Evolutionary conservation across 352 stramenopile species (phyloP).

Genomic region (Phytophthora brassicae): DNA sequence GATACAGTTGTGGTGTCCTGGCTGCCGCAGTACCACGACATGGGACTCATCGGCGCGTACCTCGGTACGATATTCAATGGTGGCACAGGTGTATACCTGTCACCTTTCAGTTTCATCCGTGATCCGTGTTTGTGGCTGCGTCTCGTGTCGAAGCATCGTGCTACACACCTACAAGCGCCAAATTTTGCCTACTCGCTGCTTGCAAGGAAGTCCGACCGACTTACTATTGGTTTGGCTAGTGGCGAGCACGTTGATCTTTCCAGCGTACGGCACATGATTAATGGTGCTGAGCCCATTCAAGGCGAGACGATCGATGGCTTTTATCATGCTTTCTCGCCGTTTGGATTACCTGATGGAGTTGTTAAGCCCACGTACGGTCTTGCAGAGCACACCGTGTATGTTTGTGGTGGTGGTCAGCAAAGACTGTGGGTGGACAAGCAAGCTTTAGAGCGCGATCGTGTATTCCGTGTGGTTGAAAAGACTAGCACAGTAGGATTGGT

Average conservation of each 20-base stretch:
- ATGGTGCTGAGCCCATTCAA: slow-evolving; percentile 97
- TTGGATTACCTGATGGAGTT: slow-evolving; percentile 82
- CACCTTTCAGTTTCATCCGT: slow-evolving; percentile 97
- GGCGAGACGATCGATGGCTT: slow-evolving; percentile 87
- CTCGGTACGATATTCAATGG: slow-evolving; percentile 82
- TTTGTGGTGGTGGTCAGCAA: slow-evolving; percentile 92
- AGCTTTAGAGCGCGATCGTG: slow-evolving; percentile 83
- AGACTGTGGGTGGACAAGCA: slow-evolving; percentile 90
- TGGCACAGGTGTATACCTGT: slow-evolving; percentile 96
- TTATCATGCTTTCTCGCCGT: slow-evolving; percentile 86
- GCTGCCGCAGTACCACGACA: slow-evolving; percentile 99
- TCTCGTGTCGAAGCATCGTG: slow-evolving; percentile 83
- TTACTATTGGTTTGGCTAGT: slow-evolving; percentile 27
- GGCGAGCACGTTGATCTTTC: slow-evolving; percentile 86
- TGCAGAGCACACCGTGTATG: slow-evolving; percentile 99
- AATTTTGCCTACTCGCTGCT: slow-evolving; percentile 99
- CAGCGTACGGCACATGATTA: slow-evolving; percentile 96
- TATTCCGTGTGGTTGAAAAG: slow-evolving; percentile 46
- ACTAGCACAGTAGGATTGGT: slow-evolving; percentile 4
- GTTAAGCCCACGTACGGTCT: slow-evolving; percentile 99
- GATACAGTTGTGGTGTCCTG: slow-evolving; percentile 97
- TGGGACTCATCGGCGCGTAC: slow-evolving; percentile 98
- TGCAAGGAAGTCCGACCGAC: slow-evolving; percentile 91
- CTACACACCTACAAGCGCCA: slow-evolving; percentile 97
- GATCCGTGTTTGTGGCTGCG: slow-evolving; percentile 96